Percentiles rank a stretch among this genome's conserved stretches.
Conservation (phyloP, 495 filamentous ascomycete species). For the Penicillium pancosmium region DNA sequence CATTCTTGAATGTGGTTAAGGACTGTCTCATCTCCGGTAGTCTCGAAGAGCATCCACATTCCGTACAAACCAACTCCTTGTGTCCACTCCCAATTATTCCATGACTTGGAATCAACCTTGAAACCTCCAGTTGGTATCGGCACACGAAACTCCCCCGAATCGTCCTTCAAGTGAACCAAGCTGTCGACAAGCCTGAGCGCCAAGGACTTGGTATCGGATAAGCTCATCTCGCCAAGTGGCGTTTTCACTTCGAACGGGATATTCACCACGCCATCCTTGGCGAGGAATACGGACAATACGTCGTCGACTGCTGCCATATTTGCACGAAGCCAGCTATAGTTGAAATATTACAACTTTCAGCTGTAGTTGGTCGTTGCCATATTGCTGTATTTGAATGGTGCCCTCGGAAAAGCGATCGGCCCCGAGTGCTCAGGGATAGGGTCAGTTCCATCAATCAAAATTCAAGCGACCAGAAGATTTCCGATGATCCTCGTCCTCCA, state of each 20-base stretch:
- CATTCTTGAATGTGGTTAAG: slow-evolving; percentile 9
- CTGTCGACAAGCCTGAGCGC: slow-evolving; percentile 9
- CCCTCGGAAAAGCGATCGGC: background rate
- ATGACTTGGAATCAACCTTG: slow-evolving; percentile 10
- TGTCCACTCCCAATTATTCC: slow-evolving; percentile 10
- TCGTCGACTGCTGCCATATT: background rate
- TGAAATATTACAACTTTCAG: background rate
- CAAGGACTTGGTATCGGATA: slow-evolving; percentile 10
- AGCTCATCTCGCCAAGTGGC: slow-evolving; percentile 10
- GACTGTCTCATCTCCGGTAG: slow-evolving; percentile 3
- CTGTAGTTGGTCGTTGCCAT: background rate
- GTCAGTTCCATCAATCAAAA: background rate
- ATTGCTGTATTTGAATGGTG: background rate
- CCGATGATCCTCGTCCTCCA: background rate
- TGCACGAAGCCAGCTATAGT: background rate
- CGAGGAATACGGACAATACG: slow-evolving; percentile 9
- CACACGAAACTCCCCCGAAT: slow-evolving; percentile 4
- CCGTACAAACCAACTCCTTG: slow-evolving; percentile 6
- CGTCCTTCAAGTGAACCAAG: slow-evolving; percentile 7
- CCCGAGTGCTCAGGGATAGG: background rate
- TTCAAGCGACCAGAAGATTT: background rate
- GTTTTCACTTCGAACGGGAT: slow-evolving; percentile 5
- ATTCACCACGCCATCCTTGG: slow-evolving; percentile 10
- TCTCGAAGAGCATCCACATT: slow-evolving; percentile 9
- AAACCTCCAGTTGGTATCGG: slow-evolving; percentile 6